Base-by-base conservation (phyloP, 78 protist genomes). In the Chrysochromulina tobinii region DNA sequence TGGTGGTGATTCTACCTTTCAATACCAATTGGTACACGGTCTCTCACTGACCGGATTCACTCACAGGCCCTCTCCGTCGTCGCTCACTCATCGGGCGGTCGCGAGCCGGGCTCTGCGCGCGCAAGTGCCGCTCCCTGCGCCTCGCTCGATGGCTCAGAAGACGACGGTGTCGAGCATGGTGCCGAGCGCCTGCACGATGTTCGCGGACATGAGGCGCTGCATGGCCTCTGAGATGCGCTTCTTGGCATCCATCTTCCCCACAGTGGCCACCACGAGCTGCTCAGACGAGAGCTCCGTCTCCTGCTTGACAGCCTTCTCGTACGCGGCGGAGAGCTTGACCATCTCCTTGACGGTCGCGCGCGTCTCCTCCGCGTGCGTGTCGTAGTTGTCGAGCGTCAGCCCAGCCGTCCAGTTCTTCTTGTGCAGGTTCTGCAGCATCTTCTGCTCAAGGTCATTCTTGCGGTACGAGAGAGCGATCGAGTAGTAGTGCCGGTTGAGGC, bases 401-500 rank as follows among this genome's bases (percentile, higher is more conserved):
- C 99, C 99, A n/a, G 96, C 98, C 23, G 97, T 95, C 92, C 92
- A 92, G 17, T 21, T 53, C 88, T 88, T 87, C 91, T 93, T 95
- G 93, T 92, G 92, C 92, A 95, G 92, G 59, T 93, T 93, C 89
- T 98, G 57, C 55, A 98, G 95, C 99, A 98, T 98, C 93, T 98
- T 94, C 92, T 96, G 96, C 84, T 99, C 99, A 25, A 98, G 95
- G 90, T 97, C 99, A 89, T 97, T 99, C 96, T 99, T 99, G 23
- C 99, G 94, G 93, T 98, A 98, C 72, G 91, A 90, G 81, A 98
- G 98, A 27, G 98, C 93, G 84, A 99, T 96, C 53, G 97, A 95
- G 92, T 99, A 99, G 97, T 99, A 99, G 94, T 97, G 97, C 20
- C 99, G 84, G 88, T 98, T 98, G 87, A 99, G 97, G 12, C 99